phyloP scores from a whole-genome alignment of 192 early-diverging fungal species.

The Coemansia sp. region DNA sequence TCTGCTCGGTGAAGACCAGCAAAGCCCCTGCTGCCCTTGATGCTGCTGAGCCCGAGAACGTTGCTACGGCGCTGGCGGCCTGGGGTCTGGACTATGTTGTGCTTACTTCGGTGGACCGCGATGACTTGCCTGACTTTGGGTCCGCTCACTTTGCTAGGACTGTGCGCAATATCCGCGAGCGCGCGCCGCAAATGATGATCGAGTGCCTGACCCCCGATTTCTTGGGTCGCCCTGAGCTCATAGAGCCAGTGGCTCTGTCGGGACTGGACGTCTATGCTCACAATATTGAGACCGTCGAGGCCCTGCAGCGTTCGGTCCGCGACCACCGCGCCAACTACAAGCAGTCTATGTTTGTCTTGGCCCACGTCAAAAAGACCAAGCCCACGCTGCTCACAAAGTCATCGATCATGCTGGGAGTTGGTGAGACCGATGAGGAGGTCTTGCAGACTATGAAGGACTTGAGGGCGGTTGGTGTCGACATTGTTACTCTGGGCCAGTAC shows the following conservation, averaged over 20 bases:
- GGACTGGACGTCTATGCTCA: conserved; percentile 98
- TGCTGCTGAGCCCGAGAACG: conserved; percentile 87
- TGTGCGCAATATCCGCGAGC: conserved; percentile 81
- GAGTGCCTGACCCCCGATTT: conserved; percentile 97
- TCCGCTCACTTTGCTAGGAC: conserved; percentile 92
- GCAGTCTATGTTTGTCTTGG: conserved; percentile 86
- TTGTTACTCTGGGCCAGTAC: conserved; percentile 97
- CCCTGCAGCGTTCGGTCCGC: conserved; percentile 82
- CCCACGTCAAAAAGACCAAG: conserved; percentile 78
- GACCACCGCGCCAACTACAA: conserved; percentile 89
- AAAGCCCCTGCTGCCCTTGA: conserved; percentile 80
- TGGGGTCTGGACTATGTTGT: conserved; percentile 98
- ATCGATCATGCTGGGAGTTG: conserved; percentile 96
- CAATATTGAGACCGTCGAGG: conserved; percentile 96
- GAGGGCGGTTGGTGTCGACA: conserved; percentile 80
- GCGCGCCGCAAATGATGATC: conserved; percentile 88
- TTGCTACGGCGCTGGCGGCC: conserved; percentile 84
- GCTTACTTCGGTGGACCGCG: conserved; percentile 95
- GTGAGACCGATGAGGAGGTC: conserved; percentile 94
- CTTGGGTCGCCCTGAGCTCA: conserved; percentile 70
- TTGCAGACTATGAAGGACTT: conserved; percentile 81
- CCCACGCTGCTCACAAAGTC: conserved; percentile 91
- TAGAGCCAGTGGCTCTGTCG: conserved; percentile 79
- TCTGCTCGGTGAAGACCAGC: conserved; percentile 98
- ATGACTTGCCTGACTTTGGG: conserved; percentile 91